Conservation (phyloP, 1,284 basidiomycete genomes). For the Chiua sp. region DNA sequence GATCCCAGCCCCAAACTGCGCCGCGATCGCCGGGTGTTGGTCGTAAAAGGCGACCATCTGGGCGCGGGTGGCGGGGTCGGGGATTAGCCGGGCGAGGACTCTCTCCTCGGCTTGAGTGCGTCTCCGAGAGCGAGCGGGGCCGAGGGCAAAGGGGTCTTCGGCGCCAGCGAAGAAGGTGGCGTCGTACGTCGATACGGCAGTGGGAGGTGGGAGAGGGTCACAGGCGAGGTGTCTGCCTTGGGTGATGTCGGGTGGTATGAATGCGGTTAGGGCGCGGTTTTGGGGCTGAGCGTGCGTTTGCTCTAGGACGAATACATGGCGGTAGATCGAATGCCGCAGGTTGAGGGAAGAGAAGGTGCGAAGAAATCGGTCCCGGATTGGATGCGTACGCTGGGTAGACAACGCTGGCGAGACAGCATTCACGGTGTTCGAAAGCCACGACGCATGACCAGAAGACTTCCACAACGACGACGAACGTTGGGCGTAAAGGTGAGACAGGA, state of each 20-base stretch:
- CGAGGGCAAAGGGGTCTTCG: slow-evolving; percentile 52
- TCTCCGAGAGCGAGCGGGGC: slow-evolving; percentile 39
- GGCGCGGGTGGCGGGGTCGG: slow-evolving; percentile 57
- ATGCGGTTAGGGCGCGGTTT: slow-evolving; percentile 61
- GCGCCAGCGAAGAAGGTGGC: slow-evolving; percentile 71
- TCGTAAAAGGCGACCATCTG: slow-evolving; percentile 53
- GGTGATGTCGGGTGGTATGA: slow-evolving; percentile 66
- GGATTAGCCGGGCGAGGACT: slow-evolving; percentile 58
- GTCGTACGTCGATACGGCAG: slow-evolving; percentile 66
- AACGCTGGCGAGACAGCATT: slow-evolving; percentile 43
- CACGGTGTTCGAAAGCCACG: slow-evolving; percentile 74
- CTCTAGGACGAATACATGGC: slow-evolving; percentile 78
- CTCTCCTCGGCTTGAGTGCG: slow-evolving; percentile 54
- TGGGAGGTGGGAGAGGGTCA: slow-evolving; percentile 80
- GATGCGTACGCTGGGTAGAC: slow-evolving; percentile 41
- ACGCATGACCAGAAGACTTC: slow-evolving; percentile 71
- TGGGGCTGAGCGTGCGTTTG: slow-evolving; percentile 49
- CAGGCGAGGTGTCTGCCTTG: slow-evolving; percentile 66
- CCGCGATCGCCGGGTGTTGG: slow-evolving; percentile 45
- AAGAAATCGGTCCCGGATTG: slow-evolving; percentile 46
- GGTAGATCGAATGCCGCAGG: slow-evolving; percentile 63
- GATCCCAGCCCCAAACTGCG: slow-evolving; percentile 67
- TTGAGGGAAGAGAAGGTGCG: slow-evolving; percentile 47
- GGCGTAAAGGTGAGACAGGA: slow-evolving; percentile 87
- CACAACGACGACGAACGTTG: slow-evolving; percentile 78